Evolutionary conservation across 305 asterid genomes (phyloP).

Genomic region (Ilex paraguariensis): DNA sequence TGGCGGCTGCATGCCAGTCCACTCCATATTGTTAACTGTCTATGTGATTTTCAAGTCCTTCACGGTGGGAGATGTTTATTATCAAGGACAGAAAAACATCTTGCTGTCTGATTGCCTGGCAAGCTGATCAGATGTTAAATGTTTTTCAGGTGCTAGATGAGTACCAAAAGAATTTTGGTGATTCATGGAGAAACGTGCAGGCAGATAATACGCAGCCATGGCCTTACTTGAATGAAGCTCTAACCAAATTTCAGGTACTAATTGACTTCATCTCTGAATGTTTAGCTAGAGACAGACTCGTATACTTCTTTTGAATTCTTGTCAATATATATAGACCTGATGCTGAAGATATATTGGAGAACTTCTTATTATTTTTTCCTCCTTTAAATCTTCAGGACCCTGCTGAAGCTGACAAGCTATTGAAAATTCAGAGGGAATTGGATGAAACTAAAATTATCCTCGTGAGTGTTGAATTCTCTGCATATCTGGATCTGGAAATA

Average conservation of each 20-base stretch:
- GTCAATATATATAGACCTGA: not conserved
- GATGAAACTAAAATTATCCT: conserved; percentile 97
- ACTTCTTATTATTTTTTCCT: conserved; percentile 11
- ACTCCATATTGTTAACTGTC: no score
- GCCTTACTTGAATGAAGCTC: conserved; percentile 71
- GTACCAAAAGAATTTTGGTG: conserved; percentile 76
- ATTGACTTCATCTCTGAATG: not conserved
- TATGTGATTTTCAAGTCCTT: no score
- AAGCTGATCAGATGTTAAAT: conserved; percentile 11
- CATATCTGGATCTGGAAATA: not conserved
- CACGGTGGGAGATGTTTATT: no score
- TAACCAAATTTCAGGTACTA: conserved; percentile 75
- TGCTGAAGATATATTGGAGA: not conserved
- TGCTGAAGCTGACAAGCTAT: conserved; percentile 95
- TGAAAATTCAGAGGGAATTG: conserved; percentile 87
- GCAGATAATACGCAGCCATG: conserved; percentile 59
- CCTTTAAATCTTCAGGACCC: conserved; percentile 55
- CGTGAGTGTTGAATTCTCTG: conserved; percentile 41
- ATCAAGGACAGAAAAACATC: no score
- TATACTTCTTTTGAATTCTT: not conserved
- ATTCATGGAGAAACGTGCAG: conserved; percentile 69
- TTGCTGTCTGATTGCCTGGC: not conserved
- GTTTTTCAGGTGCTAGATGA: conserved; percentile 71
- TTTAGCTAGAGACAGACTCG: conserved; percentile 1
- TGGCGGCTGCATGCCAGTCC: no score